These are phyloP conservation scores for Globisporangium nunn DNA, from an alignment of 352 stramenopile species.

Conservation along the genomic window DNA sequence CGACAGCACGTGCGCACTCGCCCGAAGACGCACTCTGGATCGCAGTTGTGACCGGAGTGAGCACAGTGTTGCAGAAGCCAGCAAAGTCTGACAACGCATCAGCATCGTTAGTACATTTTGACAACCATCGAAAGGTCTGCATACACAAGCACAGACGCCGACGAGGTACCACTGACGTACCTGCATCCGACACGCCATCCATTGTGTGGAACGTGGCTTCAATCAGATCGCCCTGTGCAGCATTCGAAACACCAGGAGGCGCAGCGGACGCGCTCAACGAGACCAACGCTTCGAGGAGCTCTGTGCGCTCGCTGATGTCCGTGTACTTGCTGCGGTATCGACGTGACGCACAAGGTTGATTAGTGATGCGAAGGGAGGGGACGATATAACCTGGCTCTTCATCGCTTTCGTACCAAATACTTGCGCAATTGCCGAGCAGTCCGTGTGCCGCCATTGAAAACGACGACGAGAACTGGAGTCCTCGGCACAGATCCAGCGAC, in stretches of 20 bases:
- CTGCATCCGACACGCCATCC: slow-evolving; percentile 29
- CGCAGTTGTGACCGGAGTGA: slow-evolving; percentile 23
- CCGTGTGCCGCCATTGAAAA: slow-evolving; percentile 37
- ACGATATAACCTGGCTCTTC: not conserved
- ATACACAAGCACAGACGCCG: not conserved
- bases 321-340: slow-evolving; percentile 46
- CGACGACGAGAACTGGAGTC: slow-evolving; percentile 38
- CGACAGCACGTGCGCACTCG: slow-evolving; percentile 24
- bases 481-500: slow-evolving; percentile 35
- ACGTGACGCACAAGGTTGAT: not conserved
- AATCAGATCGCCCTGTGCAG: slow-evolving; percentile 20
- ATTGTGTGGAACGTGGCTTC: slow-evolving; percentile 58
- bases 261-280: slow-evolving; percentile 3
- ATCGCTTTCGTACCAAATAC: slow-evolving; percentile 36
- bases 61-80: slow-evolving; percentile 38
- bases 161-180: slow-evolving; percentile 17
- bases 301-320: slow-evolving; percentile 34
- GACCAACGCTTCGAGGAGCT: slow-evolving; percentile 30
- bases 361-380: not conserved
- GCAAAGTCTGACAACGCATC: slow-evolving; percentile 29
- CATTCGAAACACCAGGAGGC: slow-evolving; percentile 10
- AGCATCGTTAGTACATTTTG: not conserved
- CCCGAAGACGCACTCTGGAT: slow-evolving; percentile 24
- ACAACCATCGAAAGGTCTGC: not conserved
- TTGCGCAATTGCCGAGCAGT: slow-evolving; percentile 40